Percentiles rank a stretch among this genome's conserved stretches.
Evolutionary conservation across 345 rosid species (phyloP).

Genomic region (Laguncularia racemosa): DNA sequence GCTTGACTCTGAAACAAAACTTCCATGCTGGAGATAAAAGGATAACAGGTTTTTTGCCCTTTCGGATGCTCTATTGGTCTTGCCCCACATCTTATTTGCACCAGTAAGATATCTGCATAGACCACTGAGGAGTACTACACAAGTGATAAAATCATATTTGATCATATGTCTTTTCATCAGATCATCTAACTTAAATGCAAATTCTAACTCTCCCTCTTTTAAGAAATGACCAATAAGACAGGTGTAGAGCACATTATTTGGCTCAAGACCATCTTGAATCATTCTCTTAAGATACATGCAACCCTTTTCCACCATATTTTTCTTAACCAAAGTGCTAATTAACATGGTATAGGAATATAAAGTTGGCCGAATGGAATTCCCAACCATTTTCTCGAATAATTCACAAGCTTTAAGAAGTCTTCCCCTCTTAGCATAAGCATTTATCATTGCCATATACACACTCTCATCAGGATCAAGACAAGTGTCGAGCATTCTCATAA

Average conservation of each 20-base stretch:
- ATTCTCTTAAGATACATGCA: constrained; percentile 53
- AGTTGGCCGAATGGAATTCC: constrained; percentile 36
- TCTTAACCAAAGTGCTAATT: constrained; percentile 53
- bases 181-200: constrained; percentile 44
- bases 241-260: constrained; percentile 46
- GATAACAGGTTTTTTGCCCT: constrained; percentile 35
- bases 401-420: constrained; percentile 38
- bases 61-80: constrained; percentile 17
- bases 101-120: constrained; percentile 25
- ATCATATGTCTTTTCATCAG: constrained; percentile 40
- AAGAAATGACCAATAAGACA: constrained; percentile 43
- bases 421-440: constrained; percentile 42
- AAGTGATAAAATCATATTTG: constrained; percentile 27
- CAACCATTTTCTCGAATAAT: constrained; percentile 50
- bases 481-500: constrained; percentile 48
- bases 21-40: constrained; percentile 29
- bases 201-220: constrained; percentile 42
- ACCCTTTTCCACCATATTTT: constrained; percentile 43
- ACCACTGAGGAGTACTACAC: constrained; percentile 40
- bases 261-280: constrained; percentile 51
- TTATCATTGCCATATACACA: constrained; percentile 63
- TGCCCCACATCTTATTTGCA: constrained; percentile 19
- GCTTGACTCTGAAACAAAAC: constrained; percentile 16
- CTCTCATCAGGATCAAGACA: constrained; percentile 65
- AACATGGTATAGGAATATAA: constrained; percentile 49